Base-by-base conservation (phyloP, 441 rosid genomes). In the Populus hybrid region DNA sequence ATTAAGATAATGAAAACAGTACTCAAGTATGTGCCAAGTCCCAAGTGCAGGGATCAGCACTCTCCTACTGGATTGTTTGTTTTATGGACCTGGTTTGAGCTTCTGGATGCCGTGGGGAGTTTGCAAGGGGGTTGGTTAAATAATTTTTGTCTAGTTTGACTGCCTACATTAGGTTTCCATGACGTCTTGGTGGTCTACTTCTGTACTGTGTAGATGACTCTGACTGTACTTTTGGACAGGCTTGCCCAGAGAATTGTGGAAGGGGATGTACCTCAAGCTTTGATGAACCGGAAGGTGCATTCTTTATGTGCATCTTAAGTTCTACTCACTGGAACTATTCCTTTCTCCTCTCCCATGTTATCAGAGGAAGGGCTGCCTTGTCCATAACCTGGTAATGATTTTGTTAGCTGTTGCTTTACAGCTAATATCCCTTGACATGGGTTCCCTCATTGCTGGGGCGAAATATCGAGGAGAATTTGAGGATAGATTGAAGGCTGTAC, bases 241-340 rank as follows among this genome's bases (percentile, higher is more conserved):
- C 98, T 97, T 81, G 99, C 99, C 79, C 99, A 95, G 86, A 90
- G 99, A 86, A 95, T 95, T 85, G 98, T 95, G 78, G 90, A 90
- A 85, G 98, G 99, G 69, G 99, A 97, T 84, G 99, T 97, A 32
- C 99, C 99, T 81, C 97, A 94, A 88, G 99, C 98, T 78, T 84
- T 97, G 84, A 97, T 92, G 99, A 91, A 97, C 81, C 91, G 99
- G 69, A 90, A 88, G 98, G 98, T 95, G 70, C 36, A 81, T 81
- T 79, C 40, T 72, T 70, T 67, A 12, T 42, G 21, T 61, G 0
- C n/a, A 72, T 67, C 10, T 24, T 34, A 35, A 46, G 9, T 67
- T 65, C 67, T 30, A 26, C 74, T 59, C 23, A 6, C 68, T 34
- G 12, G 35, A 34, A 28, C 73, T 30, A 14, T 10, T 65, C 18